Base-by-base conservation (phyloP, 2,329 filamentous ascomycete species). In the Pseudonectria foliicola region DNA sequence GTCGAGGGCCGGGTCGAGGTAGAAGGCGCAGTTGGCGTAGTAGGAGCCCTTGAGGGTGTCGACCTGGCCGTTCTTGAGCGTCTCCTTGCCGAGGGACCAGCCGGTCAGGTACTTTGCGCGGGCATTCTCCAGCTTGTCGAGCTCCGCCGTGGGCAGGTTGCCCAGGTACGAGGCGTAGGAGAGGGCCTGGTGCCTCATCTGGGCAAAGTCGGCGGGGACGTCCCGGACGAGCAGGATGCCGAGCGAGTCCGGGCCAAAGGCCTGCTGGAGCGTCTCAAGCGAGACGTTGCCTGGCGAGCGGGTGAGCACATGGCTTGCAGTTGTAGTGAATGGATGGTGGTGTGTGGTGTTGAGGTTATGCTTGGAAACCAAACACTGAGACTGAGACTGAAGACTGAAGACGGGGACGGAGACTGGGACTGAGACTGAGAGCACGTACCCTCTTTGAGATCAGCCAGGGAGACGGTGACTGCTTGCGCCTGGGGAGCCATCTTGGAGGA, bases 171-270 rank as follows among this genome's bases (percentile, higher is more conserved):
- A 94, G 4, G 88, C 80, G 56, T 92, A 92, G 0, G 86, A 92
- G 6, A 98, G 71, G 3, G 93, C 73, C 40, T 75, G 74, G 39
- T 75, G 75, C 41, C 92, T 77, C 28, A 95, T 66, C n/a, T 72
- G 62, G 11, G 73, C 61, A 51, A 94, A 98, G 34, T 77, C 68
- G 6, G 70, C 43, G 0, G 88, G 85, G 0, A 96, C 75, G 55
- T 88, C 85, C 56, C 84, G 87, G 31, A 98, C 89, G n/a, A 96
- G 68, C 36, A 98, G 81, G 34, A 98, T 95, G 0, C 92, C 92
- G 10, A 96, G 69, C 3, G 88, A 95, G 16, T 85, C 78, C 2
- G 89, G 87, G 0, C 92, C 92, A 56, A 98, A 96, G 0, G 92
- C 92, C 48, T 82, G 62, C 50, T 85, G 75, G 10, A 92, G 70